Conservation (phyloP, 257 asterid genomes). For the Handroanthus guayacan region DNA sequence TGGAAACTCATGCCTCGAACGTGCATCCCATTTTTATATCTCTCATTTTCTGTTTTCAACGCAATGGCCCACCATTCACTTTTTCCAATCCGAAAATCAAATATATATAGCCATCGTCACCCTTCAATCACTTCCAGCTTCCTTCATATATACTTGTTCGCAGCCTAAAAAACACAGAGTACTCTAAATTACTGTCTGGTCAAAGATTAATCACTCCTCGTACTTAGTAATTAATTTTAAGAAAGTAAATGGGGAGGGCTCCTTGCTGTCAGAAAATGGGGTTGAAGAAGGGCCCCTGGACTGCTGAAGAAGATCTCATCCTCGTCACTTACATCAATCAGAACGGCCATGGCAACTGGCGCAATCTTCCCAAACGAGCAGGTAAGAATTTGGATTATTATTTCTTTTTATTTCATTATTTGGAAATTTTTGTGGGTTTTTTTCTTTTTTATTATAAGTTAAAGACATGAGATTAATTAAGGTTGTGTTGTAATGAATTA, state of each 20-base stretch:
- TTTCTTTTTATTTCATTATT: no score
- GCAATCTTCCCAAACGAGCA: conserved; percentile 70
- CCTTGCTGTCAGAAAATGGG: conserved; percentile 84
- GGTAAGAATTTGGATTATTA: conserved; percentile 37
- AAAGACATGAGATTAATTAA: not conserved
- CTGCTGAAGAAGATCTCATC: conserved; percentile 60
- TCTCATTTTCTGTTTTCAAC: not conserved
- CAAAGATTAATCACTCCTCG: no score
- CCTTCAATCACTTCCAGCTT: not conserved
- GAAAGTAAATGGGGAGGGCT: conserved; percentile 36
- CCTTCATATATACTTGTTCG: not conserved
- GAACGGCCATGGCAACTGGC: conserved; percentile 73
- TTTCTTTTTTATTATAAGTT: not conserved
- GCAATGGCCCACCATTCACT: not conserved
- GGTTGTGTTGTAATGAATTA: not conserved
- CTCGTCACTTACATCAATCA: conserved; percentile 51
- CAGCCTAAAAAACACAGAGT: not conserved
- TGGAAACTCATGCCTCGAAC: conserved; percentile 16
- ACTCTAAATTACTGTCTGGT: no score
- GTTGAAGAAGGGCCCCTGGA: conserved; percentile 77
- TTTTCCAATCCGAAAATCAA: no score
- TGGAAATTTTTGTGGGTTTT: not conserved
- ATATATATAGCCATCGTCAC: no score
- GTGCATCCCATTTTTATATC: not conserved
- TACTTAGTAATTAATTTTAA: no score